Base-by-base conservation (phyloP, 495 filamentous ascomycete species). In the Penicillium crystallinum region DNA sequence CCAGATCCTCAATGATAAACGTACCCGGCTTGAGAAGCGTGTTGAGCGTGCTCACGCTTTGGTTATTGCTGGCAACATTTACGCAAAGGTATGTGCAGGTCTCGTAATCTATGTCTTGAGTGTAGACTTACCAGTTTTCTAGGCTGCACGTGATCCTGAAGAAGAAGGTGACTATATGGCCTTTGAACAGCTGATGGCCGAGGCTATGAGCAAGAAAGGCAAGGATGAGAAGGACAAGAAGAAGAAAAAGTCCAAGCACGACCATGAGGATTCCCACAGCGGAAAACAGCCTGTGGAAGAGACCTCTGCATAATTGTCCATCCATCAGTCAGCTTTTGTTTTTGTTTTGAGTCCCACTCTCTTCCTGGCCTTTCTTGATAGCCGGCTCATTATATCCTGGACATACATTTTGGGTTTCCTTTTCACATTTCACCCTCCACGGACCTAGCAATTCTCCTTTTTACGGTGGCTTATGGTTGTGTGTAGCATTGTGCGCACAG, bases 121-220 rank as follows among this genome's bases (percentile, higher is more conserved):
- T 17, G n/a, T 18, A 49, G 39, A 37, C 31, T 54, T 53, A 49
- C 49, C 33, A 51, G n/a, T 25, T 30, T 6, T 18, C 22, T 1
- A 97, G 93, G 93, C 93, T 17, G 81, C 87, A 66, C 83, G 93
- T 52, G 88, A 91, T 54, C 87, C 91, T 35, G 95, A 97, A 37
- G 93, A 99, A 73, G 93, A 97, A 75, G 93, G 92, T 55, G 92
- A 97, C 49, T 97, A 95, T 75, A 95, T 97, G 84, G 92, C 90
- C 17, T 99, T 99, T 62, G 93, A 99, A 68, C 90, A 97, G 69
- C 84, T 99, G 25, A 95, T 99, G 72, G 90, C 93, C 29, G 93
- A 99, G 64, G 92, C 95, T 6, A 89, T 89, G 41, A 85, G 88
- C 45, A 97, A 97, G 81, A 95, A 96, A 70, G 81, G 79, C 65